Percentiles rank a stretch among this genome's conserved stretches.
Evolutionary conservation across 495 filamentous ascomycete species (phyloP).

Genomic region (Penicillium fimorum): DNA sequence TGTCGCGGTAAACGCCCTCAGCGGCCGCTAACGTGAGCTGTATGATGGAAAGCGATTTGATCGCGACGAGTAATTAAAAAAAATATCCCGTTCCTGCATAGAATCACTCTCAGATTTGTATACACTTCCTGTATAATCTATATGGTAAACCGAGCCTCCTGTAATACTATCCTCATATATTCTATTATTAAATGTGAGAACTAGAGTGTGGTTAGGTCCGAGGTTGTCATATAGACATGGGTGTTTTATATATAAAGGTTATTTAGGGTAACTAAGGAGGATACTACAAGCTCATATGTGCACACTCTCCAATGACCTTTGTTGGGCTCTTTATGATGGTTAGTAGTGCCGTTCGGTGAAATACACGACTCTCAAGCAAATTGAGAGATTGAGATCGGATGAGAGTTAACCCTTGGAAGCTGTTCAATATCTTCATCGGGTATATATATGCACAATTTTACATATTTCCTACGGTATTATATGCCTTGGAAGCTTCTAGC

Average conservation of each 20-base stretch:
- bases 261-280: neutral
- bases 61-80: conserved; percentile 36
- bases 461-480: neutral
- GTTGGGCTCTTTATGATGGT: too few species aligned
- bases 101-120: conserved; percentile 11
- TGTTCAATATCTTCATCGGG: neutral
- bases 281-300: too few species aligned
- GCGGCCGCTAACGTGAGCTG: conserved; percentile 23
- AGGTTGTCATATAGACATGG: neutral
- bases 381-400: too few species aligned
- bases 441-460: neutral
- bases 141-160: neutral
- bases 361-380: too few species aligned
- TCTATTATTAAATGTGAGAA: neutral
- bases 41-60: conserved; percentile 32
- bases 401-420: neutral
- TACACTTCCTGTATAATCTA: neutral
- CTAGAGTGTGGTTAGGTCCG: neutral
- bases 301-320: too few species aligned
- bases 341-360: too few species aligned
- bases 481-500: neutral
- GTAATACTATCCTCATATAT: neutral
- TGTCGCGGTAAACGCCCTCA: conserved; percentile 51
- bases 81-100: conserved; percentile 28
- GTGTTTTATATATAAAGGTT: neutral